These are phyloP conservation scores for Helianthus tuberosus DNA, from an alignment of 129 eudicot genomes.

Conservation along the genomic window DNA sequence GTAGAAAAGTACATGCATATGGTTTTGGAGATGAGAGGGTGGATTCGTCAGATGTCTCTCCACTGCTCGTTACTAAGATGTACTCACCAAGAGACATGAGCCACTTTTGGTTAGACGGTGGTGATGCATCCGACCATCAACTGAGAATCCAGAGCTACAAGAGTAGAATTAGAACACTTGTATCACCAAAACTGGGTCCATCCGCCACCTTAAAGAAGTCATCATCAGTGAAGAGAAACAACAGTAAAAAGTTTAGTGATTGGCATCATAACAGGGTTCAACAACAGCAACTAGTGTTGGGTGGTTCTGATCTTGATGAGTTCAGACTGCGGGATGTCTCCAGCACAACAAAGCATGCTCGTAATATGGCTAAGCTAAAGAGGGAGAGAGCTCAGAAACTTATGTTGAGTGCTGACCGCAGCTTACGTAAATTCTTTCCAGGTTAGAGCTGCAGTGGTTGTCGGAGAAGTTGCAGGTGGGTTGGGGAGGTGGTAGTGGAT, in stretches of 20 bases:
- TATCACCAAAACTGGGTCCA: slow-evolving; percentile 35
- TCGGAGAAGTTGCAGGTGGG: too few relatives aligned
- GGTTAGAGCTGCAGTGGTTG: too few relatives aligned
- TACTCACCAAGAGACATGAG: slow-evolving; percentile 60
- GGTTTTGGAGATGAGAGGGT: slow-evolving; percentile 61
- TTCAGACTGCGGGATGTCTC: too few relatives aligned
- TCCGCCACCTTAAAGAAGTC: slow-evolving; percentile 41
- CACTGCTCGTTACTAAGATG: slow-evolving; percentile 33
- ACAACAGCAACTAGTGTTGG: slow-evolving; percentile 49
- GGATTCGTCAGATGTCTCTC: slow-evolving; percentile 66
- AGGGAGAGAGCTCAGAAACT: too few relatives aligned
- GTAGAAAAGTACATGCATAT: slow-evolving; percentile 57
- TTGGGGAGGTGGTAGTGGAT: too few relatives aligned
- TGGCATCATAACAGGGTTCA: slow-evolving; percentile 43
- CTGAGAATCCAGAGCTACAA: slow-evolving; percentile 52
- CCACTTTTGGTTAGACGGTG: slow-evolving; percentile 45
- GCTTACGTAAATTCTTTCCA: too few relatives aligned
- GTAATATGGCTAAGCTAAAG: too few relatives aligned
- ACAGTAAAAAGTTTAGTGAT: slow-evolving; percentile 34
- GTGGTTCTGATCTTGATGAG: slow-evolving; percentile 73
- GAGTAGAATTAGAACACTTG: slow-evolving; percentile 43
- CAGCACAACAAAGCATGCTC: too few relatives aligned
- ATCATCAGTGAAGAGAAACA: slow-evolving; percentile 42
- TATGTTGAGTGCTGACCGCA: too few relatives aligned
- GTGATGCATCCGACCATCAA: slow-evolving; percentile 52